Evolutionary conservation across 306 rosid species (phyloP).

Genomic region (Ceratonia siliqua): DNA sequence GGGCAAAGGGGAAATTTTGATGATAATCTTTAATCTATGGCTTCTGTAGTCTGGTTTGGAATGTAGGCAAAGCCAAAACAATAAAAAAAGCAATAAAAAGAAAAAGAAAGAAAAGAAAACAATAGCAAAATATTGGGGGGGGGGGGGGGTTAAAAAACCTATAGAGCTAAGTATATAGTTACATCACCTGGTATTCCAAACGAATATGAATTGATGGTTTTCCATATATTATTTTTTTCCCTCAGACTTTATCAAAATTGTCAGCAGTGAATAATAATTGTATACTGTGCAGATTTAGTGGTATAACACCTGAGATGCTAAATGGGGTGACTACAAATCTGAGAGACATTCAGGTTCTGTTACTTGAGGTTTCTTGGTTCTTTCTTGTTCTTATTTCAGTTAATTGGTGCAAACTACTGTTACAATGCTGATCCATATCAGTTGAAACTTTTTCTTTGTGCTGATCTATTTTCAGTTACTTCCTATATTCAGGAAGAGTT

Average conservation of each 20-base stretch:
- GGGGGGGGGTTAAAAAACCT: background rate
- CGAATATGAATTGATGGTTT: background rate
- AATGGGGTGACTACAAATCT: slow-evolving; percentile 80
- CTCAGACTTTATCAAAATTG: slow-evolving; percentile 3
- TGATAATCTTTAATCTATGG: slow-evolving; percentile 4
- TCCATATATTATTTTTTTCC: background rate
- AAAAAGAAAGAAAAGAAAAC: background rate
- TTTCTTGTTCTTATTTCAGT: slow-evolving; percentile 25
- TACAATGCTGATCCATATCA: slow-evolving; percentile 25
- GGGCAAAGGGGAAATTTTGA: background rate
- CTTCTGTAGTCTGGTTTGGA: background rate
- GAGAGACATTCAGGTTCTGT: slow-evolving; percentile 82
- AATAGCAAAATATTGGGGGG: no score
- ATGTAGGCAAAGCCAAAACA: background rate
- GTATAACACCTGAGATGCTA: slow-evolving; percentile 90
- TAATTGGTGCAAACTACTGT: slow-evolving; percentile 14
- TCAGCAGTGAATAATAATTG: background rate
- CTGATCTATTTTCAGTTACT: slow-evolving; percentile 47
- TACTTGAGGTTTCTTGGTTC: slow-evolving; percentile 28
- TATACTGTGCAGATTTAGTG: slow-evolving; percentile 75
- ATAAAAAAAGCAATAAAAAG: background rate
- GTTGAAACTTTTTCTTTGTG: slow-evolving; percentile 29
- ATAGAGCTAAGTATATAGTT: background rate
- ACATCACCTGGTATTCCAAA: background rate
- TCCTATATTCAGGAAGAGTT: slow-evolving; percentile 67